These are phyloP conservation scores for Barnettozyma wickerhamii DNA, from an alignment of 805 yeast species.

Conservation along the genomic window DNA sequence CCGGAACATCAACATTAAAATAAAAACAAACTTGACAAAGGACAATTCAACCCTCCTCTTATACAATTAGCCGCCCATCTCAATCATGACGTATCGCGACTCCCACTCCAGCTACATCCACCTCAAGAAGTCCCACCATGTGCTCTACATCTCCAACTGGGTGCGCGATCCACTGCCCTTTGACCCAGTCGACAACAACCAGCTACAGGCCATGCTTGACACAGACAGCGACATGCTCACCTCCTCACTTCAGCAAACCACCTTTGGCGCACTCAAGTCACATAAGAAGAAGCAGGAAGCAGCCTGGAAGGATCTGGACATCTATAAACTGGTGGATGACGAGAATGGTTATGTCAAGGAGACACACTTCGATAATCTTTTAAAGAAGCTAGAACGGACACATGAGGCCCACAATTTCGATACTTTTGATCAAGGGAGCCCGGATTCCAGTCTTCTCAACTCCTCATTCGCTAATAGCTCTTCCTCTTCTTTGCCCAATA, in stretches of 20 bases:
- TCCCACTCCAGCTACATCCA: conserved; percentile 17
- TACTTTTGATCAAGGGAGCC: conserved; percentile 2
- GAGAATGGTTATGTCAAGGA: conserved; percentile 14
- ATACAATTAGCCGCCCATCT: too few species aligned
- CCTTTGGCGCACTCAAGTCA: conserved; percentile 24
- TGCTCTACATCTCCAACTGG: conserved; percentile 30
- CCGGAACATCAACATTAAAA: too few species aligned
- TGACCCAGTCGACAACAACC: conserved; percentile 24
- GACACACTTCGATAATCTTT: conserved; percentile 7
- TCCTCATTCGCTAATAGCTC: conserved; percentile 8
- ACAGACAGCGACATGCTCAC: too few species aligned
- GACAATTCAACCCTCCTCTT: too few species aligned
- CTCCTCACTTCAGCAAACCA: conserved; percentile 11
- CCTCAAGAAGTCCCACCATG: conserved; percentile 26
- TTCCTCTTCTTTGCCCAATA: conserved; percentile 4
- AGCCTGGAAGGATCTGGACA: conserved; percentile 27
- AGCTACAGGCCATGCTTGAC: too few species aligned
- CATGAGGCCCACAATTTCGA: conserved; percentile 10
- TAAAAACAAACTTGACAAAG: too few species aligned
- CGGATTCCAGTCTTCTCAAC: conserved; percentile 5
- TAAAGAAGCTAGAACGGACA: conserved; percentile 14
- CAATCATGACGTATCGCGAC: conserved; percentile 7
- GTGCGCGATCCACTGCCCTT: conserved; percentile 24
- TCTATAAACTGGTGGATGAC: conserved; percentile 21
- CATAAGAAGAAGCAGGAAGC: conserved; percentile 16